phyloP scores from a whole-genome alignment of 2,329 filamentous ascomycete species.

The Verticillium zaregamsianum region DNA sequence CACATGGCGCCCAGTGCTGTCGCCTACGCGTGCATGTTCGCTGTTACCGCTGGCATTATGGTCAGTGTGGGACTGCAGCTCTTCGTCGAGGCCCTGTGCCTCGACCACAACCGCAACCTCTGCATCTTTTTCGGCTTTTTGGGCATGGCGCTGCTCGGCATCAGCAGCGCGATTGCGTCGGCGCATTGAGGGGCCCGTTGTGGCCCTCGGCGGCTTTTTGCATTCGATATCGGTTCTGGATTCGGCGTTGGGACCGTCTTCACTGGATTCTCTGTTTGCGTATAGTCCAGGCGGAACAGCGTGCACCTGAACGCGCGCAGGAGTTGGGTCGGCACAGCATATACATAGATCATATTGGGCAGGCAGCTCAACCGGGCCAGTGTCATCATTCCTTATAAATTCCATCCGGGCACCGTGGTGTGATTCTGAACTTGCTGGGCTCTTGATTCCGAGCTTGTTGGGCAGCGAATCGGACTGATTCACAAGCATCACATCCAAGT shows the following conservation, averaged over 20 bases:
- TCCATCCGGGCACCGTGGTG: too few species aligned
- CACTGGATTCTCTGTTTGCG: background rate
- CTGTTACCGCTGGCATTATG: conserved; percentile 90
- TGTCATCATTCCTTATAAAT: background rate
- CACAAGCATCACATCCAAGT: too few species aligned
- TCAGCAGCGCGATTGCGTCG: conserved; percentile 62
- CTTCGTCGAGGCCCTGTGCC: conserved; percentile 77
- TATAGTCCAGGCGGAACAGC: background rate
- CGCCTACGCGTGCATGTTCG: conserved; percentile 81
- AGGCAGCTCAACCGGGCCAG: background rate
- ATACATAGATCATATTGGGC: background rate
- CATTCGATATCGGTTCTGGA: background rate
- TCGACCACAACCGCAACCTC: conserved; percentile 74
- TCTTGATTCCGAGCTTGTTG: background rate
- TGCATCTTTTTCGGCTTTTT: conserved; percentile 78
- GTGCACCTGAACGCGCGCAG: background rate
- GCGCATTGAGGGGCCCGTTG: background rate
- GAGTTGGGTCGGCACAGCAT: background rate
- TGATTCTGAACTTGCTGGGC: background rate
- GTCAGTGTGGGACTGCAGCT: conserved; percentile 85
- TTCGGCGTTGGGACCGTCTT: background rate
- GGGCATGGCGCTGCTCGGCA: conserved; percentile 81
- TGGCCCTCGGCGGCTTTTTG: background rate
- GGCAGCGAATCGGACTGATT: too few species aligned
- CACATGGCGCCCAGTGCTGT: conserved; percentile 47